phyloP scores from a whole-genome alignment of 2,329 filamentous ascomycete species.

The Alternaria sp. region DNA sequence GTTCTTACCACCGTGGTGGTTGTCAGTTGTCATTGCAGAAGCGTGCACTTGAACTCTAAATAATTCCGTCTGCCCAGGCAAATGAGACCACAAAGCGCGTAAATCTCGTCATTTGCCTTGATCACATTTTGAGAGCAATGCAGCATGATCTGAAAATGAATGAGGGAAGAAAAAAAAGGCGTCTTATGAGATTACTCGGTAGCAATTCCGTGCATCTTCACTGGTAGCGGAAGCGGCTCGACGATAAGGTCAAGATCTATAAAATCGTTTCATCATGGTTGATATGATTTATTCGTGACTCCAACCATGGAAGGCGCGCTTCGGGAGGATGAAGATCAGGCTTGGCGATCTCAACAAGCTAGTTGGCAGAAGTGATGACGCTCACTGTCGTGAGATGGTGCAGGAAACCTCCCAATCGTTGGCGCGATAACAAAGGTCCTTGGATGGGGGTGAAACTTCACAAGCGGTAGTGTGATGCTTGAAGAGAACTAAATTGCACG shows the following conservation, averaged over 20 bases:
- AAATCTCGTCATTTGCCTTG: too few relatives aligned
- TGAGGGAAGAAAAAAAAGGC: too few relatives aligned
- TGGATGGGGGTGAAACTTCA: not conserved
- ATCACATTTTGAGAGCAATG: too few relatives aligned
- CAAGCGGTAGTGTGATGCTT: not conserved
- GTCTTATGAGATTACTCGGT: too few relatives aligned
- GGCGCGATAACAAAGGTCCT: not conserved
- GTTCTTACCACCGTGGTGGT: not conserved
- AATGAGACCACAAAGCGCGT: too few relatives aligned
- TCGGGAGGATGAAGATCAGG: not conserved
- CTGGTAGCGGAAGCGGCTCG: too few relatives aligned
- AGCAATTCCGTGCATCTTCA: too few relatives aligned
- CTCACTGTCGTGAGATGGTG: not conserved
- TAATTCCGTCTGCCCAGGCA: too few relatives aligned
- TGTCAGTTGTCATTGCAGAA: not conserved
- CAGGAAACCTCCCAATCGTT: not conserved
- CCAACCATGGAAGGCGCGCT: not conserved
- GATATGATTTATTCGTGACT: not conserved
- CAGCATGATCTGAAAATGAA: too few relatives aligned
- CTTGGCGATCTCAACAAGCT: not conserved
- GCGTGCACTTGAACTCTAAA: too few relatives aligned
- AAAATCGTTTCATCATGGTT: not conserved
- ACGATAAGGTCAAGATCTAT: not conserved
- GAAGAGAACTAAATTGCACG: constrained; percentile 2
- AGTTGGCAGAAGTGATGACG: not conserved